Conservation (phyloP, 2,329 filamentous ascomycete genomes). For the Trichoderma oligosporum region DNA sequence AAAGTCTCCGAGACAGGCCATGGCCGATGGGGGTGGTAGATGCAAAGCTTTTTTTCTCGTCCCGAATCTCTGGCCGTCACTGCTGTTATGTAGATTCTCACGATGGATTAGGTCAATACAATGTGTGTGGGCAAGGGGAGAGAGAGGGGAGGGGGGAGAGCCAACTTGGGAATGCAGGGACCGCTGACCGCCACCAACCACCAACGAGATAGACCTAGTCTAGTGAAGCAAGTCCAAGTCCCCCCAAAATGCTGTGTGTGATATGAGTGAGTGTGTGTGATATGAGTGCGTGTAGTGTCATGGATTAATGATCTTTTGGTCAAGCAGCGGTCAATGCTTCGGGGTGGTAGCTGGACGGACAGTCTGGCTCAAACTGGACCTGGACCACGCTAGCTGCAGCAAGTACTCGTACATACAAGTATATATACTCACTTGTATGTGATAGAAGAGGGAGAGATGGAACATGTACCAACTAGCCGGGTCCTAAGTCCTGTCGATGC, state of each 20-base stretch:
- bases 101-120: neutral
- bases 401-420: too few relatives aligned
- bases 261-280: too few relatives aligned
- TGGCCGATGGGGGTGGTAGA: slow-evolving; percentile 8
- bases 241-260: too few relatives aligned
- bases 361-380: slow-evolving; percentile 16
- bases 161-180: slow-evolving; percentile 17
- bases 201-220: neutral
- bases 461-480: slow-evolving; percentile 15
- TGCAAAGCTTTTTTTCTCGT: neutral
- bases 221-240: too few relatives aligned
- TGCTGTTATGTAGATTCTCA: slow-evolving; percentile 7
- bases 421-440: too few relatives aligned
- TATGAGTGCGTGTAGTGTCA: too few relatives aligned
- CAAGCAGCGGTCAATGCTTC: neutral
- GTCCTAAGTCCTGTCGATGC: slow-evolving; percentile 2
- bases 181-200: slow-evolving; percentile 12
- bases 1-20: slow-evolving; percentile 15
- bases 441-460: slow-evolving; percentile 3
- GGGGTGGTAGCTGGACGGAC: slow-evolving; percentile 4
- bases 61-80: neutral
- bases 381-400: slow-evolving; percentile 18
- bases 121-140: neutral
- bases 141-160: neutral
- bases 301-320: neutral